These are phyloP conservation scores for Aspergillus sclerotiicarbonarius DNA, from an alignment of 495 filamentous ascomycete species.

Conservation along the genomic window DNA sequence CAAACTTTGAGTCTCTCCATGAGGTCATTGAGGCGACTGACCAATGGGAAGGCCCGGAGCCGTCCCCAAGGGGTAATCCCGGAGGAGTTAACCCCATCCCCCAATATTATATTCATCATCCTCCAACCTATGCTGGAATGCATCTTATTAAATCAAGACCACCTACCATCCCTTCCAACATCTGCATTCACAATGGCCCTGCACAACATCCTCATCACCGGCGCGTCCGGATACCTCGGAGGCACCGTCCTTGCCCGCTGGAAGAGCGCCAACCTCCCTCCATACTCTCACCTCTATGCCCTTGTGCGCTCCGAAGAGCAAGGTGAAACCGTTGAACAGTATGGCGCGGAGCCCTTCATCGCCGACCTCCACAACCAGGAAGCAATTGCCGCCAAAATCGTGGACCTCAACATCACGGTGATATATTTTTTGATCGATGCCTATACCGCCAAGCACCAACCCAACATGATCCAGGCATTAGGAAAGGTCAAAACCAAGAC, in stretches of 20 bases:
- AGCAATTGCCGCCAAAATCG: conserved; percentile 27
- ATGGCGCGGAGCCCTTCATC: conserved; percentile 39
- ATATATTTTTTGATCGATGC: conserved; percentile 44
- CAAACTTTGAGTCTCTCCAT: no score
- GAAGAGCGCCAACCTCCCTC: conserved; percentile 32
- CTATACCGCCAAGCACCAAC: conserved; percentile 14
- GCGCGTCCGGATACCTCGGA: conserved; percentile 51
- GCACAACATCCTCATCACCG: conserved; percentile 49
- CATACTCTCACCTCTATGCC: conserved; percentile 41
- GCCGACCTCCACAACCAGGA: conserved; percentile 31
- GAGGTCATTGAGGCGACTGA: no score
- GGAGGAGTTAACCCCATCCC: no score
- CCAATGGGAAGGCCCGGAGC: no score
- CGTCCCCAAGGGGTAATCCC: no score
- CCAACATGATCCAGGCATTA: conserved; percentile 41
- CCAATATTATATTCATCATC: no score
- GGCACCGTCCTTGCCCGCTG: conserved; percentile 45
- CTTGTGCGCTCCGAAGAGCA: conserved; percentile 44
- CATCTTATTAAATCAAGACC: no score
- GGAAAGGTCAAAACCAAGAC: conserved; percentile 38
- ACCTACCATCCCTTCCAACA: no score
- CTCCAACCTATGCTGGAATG: no score
- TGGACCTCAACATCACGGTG: conserved; percentile 41
- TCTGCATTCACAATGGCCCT: conserved; percentile 10
- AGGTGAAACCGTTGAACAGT: conserved; percentile 38